Percentiles rank a stretch among this genome's conserved stretches.
Evolutionary conservation across 2,329 filamentous ascomycete species (phyloP).

Genomic region (Tolypocladium capitatum): DNA sequence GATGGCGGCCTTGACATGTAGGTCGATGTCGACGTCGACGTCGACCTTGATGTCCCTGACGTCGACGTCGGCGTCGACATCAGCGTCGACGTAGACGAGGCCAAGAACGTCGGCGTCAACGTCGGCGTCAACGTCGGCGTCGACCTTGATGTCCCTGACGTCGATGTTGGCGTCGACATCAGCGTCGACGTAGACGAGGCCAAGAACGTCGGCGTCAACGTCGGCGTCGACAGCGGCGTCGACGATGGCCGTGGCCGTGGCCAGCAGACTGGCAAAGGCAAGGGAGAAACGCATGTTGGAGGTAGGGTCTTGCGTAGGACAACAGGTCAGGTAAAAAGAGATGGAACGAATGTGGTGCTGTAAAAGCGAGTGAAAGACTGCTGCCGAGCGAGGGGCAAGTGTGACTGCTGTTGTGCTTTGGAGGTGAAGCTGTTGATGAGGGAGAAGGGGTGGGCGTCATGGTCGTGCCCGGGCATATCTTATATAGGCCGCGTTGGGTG

Average conservation of each 20-base stretch:
- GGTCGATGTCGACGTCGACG: neutral
- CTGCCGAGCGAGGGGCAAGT: neutral
- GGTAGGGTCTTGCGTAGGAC: neutral
- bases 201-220: slow-evolving; percentile 3
- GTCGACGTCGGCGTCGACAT: no score
- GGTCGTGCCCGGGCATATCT: neutral
- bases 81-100: no score
- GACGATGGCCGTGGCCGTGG: slow-evolving; percentile 4
- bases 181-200: slow-evolving; percentile 1
- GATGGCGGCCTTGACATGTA: no score
- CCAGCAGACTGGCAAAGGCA: slow-evolving; percentile 15
- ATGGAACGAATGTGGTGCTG: slow-evolving; percentile 2
- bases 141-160: neutral
- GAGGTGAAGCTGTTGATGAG: neutral
- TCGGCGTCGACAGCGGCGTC: neutral
- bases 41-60: slow-evolving; percentile 1
- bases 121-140: slow-evolving; percentile 1
- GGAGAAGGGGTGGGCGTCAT: neutral
- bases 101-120: slow-evolving; percentile 5
- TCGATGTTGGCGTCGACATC: slow-evolving; percentile 6
- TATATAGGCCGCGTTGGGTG: neutral
- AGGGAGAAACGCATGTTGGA: slow-evolving; percentile 19
- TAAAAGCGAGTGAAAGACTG: neutral
- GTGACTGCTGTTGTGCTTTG: neutral
- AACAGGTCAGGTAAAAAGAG: neutral